A percentile compares a stretch with the other conserved stretches of the same genome.
phyloP scores from a whole-genome alignment of 345 rosid genomes.

The Heritiera littoralis region DNA sequence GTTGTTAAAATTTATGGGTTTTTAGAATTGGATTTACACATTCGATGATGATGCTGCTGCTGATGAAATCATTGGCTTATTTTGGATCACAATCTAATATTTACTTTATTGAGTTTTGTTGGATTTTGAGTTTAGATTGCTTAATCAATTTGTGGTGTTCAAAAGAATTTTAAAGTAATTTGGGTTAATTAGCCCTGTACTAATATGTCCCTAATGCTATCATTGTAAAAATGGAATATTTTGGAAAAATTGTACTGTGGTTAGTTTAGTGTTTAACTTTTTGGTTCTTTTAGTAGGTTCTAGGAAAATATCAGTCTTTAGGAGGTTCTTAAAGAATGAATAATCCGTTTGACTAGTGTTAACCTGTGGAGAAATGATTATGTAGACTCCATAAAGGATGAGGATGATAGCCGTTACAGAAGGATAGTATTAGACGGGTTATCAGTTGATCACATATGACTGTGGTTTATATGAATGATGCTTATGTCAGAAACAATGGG shows the following conservation, averaged over 20 bases:
- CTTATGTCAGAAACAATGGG: neutral
- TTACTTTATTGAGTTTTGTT: neutral
- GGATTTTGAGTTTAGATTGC: neutral
- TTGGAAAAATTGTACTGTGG: neutral
- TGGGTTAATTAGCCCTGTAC: neutral
- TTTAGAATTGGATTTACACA: conserved; percentile 8
- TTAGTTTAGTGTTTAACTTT: neutral
- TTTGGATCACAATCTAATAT: neutral
- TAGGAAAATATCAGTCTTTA: neutral
- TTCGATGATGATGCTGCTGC: neutral
- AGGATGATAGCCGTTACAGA: too few species aligned
- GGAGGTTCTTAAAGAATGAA: neutral
- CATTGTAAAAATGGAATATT: neutral
- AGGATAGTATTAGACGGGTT: too few species aligned
- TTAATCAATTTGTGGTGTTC: neutral
- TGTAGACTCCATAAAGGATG: too few species aligned
- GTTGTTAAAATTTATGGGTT: neutral
- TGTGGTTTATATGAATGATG: neutral
- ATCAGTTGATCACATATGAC: too few species aligned
- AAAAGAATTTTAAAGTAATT: neutral
- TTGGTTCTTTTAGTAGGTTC: neutral
- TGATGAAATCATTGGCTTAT: conserved; percentile 4
- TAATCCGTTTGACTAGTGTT: neutral
- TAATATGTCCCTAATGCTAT: neutral
- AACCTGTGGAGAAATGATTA: too few species aligned